Evolutionary conservation across 2,329 filamentous ascomycete genomes (phyloP).

Genomic region (Stachybotrys chartarum): DNA sequence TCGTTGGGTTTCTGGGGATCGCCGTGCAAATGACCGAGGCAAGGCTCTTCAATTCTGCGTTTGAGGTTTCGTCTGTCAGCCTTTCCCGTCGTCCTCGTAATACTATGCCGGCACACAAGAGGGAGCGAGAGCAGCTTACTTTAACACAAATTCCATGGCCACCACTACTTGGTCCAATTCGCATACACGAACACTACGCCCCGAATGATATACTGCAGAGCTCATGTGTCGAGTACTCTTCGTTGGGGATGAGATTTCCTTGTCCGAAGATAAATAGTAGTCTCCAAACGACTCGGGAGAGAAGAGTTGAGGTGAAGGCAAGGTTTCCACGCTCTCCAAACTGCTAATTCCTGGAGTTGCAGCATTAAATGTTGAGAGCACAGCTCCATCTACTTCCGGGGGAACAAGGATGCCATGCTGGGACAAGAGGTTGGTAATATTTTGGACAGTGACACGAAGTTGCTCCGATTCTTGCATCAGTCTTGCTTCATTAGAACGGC

Average conservation of each 20-base stretch:
- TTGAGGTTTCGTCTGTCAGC: neutral
- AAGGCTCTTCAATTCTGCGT: slow-evolving; percentile 18
- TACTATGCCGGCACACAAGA: neutral
- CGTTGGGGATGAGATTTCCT: neutral
- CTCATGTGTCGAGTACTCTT: neutral
- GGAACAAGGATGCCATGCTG: slow-evolving; percentile 8
- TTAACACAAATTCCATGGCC: slow-evolving; percentile 26
- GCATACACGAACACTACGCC: slow-evolving; percentile 5
- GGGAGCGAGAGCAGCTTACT: slow-evolving; percentile 11
- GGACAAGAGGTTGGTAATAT: slow-evolving; percentile 7
- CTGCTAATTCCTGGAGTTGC: neutral
- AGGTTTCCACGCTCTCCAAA: neutral
- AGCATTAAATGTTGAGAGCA: no score
- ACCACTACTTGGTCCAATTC: slow-evolving; percentile 14
- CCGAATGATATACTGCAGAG: neutral
- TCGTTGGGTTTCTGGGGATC: slow-evolving; percentile 14
- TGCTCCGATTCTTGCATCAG: slow-evolving; percentile 10
- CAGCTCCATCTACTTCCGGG: neutral
- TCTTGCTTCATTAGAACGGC: slow-evolving; percentile 11
- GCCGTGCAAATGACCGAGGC: slow-evolving; percentile 17
- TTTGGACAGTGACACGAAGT: slow-evolving; percentile 9
- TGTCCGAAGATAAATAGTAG: neutral
- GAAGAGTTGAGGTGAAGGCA: neutral
- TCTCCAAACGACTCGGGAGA: neutral
- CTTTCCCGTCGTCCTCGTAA: neutral